phyloP scores from a whole-genome alignment of 257 asterid genomes.

The Striga asiatica region DNA sequence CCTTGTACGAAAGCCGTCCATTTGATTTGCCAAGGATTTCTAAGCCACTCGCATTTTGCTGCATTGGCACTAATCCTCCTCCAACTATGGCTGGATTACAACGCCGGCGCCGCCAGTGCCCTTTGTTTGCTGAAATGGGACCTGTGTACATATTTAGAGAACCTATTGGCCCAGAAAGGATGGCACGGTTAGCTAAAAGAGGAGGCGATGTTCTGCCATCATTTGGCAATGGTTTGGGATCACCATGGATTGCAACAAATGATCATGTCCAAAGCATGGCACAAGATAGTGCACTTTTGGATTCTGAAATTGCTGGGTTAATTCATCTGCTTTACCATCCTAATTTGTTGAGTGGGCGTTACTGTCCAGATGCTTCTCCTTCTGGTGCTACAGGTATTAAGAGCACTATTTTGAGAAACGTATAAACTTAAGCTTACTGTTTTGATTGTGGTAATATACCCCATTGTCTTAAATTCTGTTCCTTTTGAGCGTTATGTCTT shows the following conservation, averaged over 20 bases:
- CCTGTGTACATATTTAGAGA: slow-evolving; percentile 87
- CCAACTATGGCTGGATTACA: slow-evolving; percentile 99
- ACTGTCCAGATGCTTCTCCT: slow-evolving; percentile 97
- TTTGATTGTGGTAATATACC: slow-evolving; percentile 5
- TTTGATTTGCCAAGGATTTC: slow-evolving; percentile 95
- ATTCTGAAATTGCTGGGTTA: slow-evolving; percentile 71
- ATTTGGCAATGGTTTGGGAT: slow-evolving; percentile 84
- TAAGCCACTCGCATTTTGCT: slow-evolving; percentile 97
- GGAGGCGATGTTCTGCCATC: slow-evolving; percentile 95
- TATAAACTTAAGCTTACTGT: neutral
- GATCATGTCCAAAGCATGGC: slow-evolving; percentile 52
- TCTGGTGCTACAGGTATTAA: slow-evolving; percentile 80
- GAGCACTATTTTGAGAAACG: slow-evolving; percentile 9
- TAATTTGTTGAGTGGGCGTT: slow-evolving; percentile 81
- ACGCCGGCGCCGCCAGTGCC: slow-evolving; percentile 98
- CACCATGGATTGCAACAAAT: slow-evolving; percentile 78
- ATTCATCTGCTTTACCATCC: slow-evolving; percentile 96
- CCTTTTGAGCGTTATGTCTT: neutral
- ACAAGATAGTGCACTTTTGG: slow-evolving; percentile 66
- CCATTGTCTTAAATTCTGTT: neutral
- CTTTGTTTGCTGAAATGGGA: slow-evolving; percentile 98
- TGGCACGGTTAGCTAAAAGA: slow-evolving; percentile 71
- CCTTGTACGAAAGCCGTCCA: slow-evolving; percentile 83
- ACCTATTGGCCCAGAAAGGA: slow-evolving; percentile 83
- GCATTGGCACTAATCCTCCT: slow-evolving; percentile 98